Percentiles rank a stretch among this genome's conserved stretches.
Evolutionary conservation across 768 basidiomycete species (phyloP).

Genomic region (Lactifluus pinguis): DNA sequence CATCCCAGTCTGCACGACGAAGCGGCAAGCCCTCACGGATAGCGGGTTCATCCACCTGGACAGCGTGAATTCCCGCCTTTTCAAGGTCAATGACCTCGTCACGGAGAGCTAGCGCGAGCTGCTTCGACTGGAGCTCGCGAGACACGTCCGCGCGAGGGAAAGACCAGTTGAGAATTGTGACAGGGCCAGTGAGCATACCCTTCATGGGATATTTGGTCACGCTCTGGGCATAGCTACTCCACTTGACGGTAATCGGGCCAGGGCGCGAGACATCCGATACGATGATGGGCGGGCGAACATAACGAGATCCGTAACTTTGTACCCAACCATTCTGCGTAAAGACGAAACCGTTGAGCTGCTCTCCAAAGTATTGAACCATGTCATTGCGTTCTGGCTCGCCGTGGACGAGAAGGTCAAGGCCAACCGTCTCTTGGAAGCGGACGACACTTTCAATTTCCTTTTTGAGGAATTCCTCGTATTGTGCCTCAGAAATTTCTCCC

Average conservation of each 20-base stretch:
- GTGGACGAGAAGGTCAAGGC: constrained; percentile 94
- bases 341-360: constrained; percentile 88
- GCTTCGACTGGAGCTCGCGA: constrained; percentile 95
- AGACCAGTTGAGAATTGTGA: constrained; percentile 99
- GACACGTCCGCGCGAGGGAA: constrained; percentile 99
- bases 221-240: constrained; percentile 96
- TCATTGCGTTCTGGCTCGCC: constrained; percentile 99
- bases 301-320: constrained; percentile 98
- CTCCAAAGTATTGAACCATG: constrained; percentile 99
- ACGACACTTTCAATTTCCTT: constrained; percentile 93
- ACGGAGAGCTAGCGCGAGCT: constrained; percentile 94
- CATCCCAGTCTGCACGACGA: constrained; percentile 92
- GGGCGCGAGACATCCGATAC: constrained; percentile 96
- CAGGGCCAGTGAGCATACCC: constrained; percentile 98
- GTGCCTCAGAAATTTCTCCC: constrained; percentile 70
- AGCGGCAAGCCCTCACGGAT: constrained; percentile 99
- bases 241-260: constrained; percentile 88
- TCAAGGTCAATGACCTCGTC: constrained; percentile 98
- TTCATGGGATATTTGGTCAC: constrained; percentile 93
- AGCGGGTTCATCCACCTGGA: constrained; percentile 99
- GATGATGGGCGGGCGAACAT: constrained; percentile 97
- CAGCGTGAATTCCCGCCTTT: constrained; percentile 92
- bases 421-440: constrained; percentile 93
- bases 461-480: constrained; percentile 98
- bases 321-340: constrained; percentile 99